These are phyloP conservation scores for Megacollybia platyphylla DNA, from an alignment of 1,284 basidiomycete genomes.

Conservation along the genomic window DNA sequence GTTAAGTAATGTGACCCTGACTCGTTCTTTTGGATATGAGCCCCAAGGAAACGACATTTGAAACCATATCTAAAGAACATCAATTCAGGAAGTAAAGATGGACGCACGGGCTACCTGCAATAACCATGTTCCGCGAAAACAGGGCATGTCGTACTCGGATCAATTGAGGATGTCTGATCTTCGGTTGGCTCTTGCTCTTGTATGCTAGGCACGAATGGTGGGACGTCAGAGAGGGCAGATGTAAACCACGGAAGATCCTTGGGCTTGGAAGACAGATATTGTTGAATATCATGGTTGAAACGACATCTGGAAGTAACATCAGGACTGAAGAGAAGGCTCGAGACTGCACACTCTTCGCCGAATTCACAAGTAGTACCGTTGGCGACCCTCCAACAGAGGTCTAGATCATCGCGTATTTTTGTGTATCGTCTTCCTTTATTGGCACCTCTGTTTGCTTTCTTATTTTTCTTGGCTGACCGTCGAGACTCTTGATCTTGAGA, in stretches of 20 bases:
- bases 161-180: constrained; percentile 27
- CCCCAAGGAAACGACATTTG: constrained; percentile 85
- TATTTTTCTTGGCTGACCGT: constrained; percentile 32
- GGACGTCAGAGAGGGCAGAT: constrained; percentile 22
- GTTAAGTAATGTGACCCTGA: constrained; percentile 1
- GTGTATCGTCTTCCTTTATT: constrained; percentile 70
- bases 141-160: constrained; percentile 51
- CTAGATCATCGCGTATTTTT: constrained; percentile 61
- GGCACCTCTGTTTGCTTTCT: constrained; percentile 61
- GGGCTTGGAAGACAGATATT: constrained; percentile 71
- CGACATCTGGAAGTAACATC: constrained; percentile 44
- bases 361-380: constrained; percentile 53
- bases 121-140: constrained; percentile 64
- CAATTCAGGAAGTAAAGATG: not conserved
- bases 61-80: constrained; percentile 47
- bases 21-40: constrained; percentile 33
- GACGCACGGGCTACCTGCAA: constrained; percentile 36
- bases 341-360: constrained; percentile 39
- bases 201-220: constrained; percentile 39
- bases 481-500: constrained; percentile 15
- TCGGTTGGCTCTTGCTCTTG: constrained; percentile 14
- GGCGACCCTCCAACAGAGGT: constrained; percentile 66
- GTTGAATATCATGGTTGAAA: constrained; percentile 67
- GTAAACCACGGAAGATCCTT: constrained; percentile 55
- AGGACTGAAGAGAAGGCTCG: not conserved